Base-by-base conservation (phyloP, 208 protist genomes). In the Crithidia fasciculata region DNA sequence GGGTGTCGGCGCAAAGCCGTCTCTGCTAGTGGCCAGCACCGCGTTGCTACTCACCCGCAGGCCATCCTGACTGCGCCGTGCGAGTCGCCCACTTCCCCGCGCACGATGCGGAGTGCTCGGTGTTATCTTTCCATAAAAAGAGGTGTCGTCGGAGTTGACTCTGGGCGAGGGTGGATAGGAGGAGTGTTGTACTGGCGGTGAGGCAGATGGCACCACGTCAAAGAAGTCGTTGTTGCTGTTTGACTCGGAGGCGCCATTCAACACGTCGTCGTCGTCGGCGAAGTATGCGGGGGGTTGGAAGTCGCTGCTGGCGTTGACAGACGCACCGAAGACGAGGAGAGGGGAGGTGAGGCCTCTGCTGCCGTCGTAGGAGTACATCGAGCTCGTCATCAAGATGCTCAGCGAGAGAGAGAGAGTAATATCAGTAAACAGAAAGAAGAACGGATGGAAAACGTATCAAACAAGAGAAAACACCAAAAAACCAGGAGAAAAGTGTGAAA, bases 341-440 rank as follows among this genome's bases (percentile, higher is more conserved):
- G 54, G 71, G 16, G 55, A 56, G n/a, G 12, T 7, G n/a, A 57
- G n/a, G 36, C 7, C 18, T 6, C 45, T 61, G 43, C 16, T 49
- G 37, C 19, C 54, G 56, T 76, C 54, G 47, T 53, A 62, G 9
- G 47, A 37, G 54, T 64, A 68, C 8, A 12, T 16, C 9, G 13
- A 28, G 44, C 19, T 41, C 19, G 61, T 2, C 61, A 66, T 66
- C 18, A 44, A 44, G 37, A 0, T 12, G 2, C 4, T n/a, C 13
- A 57, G 10, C n/a, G 19, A 57, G 7, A 57, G 39, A 57, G 39
- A 19, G 7, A 57, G 39, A 57, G 39, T 37, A 8, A 19, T 28
- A 0, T 45, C n/a, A 63, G 37, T 47, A 47, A 45, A 59, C 40
- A 54, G 8, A 70, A 45, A 54, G 15, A 58, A 59, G 28, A 18